phyloP scores from a whole-genome alignment of 1,284 basidiomycete species.

The Jaminaea rosea region DNA sequence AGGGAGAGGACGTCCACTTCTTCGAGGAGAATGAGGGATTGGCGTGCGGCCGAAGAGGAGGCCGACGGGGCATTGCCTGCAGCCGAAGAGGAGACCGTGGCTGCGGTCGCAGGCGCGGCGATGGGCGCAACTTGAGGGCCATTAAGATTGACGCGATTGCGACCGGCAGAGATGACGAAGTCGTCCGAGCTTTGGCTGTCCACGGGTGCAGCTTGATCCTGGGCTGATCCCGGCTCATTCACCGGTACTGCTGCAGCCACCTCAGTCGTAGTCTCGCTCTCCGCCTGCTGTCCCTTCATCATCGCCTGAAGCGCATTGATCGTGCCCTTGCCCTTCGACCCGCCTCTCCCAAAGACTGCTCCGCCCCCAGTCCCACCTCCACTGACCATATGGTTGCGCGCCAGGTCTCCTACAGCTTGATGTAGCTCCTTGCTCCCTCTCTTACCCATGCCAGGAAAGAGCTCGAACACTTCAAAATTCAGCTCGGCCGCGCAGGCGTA shows the following conservation, averaged over 20 bases:
- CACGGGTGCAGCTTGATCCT: background rate
- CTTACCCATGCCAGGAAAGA: constrained; percentile 78
- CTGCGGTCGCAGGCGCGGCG: constrained; percentile 4
- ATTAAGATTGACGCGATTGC: too few relatives aligned
- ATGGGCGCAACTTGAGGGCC: too few relatives aligned
- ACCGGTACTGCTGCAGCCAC: too few relatives aligned
- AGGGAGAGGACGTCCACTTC: constrained; percentile 83
- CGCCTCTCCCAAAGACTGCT: constrained; percentile 2
- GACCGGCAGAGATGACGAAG: background rate
- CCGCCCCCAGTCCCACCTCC: constrained; percentile 28
- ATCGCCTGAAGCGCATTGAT: background rate
- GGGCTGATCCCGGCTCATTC: too few relatives aligned
- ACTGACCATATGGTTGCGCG: constrained; percentile 58
- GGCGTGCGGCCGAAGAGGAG: constrained; percentile 50
- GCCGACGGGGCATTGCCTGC: background rate
- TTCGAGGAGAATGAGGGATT: constrained; percentile 88
- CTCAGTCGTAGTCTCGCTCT: background rate
- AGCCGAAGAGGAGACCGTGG: background rate
- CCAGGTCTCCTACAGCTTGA: constrained; percentile 78
- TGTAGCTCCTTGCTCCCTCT: constrained; percentile 71
- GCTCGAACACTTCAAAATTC: constrained; percentile 92
- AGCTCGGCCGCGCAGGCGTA: constrained; percentile 54
- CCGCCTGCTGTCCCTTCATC: background rate
- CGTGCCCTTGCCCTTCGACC: background rate
- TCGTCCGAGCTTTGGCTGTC: background rate